Conservation (phyloP, 306 rosid genomes). For the Canavalia gladiata region DNA sequence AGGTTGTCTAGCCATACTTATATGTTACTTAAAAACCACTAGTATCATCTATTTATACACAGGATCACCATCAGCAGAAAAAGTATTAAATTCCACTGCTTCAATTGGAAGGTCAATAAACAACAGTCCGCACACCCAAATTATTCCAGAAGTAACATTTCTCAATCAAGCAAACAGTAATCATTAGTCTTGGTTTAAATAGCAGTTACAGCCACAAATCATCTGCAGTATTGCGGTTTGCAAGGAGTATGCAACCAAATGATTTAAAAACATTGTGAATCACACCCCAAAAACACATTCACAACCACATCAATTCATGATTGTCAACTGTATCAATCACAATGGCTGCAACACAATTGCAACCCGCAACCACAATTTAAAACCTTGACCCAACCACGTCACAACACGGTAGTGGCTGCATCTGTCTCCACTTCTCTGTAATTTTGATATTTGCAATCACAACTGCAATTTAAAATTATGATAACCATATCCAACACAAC, state of each 20-base stretch:
- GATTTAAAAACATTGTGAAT: neutral
- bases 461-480: neutral
- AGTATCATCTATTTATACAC: no score
- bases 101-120: neutral
- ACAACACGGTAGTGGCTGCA: neutral
- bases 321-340: neutral
- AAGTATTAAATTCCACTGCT: no score
- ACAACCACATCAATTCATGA: neutral
- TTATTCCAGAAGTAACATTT: neutral
- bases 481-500: neutral
- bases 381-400: neutral
- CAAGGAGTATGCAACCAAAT: neutral
- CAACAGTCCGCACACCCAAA: conserved; percentile 5
- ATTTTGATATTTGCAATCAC: neutral
- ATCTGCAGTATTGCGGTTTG: neutral
- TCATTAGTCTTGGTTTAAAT: neutral
- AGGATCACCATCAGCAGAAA: no score
- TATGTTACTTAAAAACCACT: no score
- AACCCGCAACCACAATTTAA: neutral
- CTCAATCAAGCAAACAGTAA: neutral
- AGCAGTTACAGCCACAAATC: neutral
- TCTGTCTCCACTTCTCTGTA: neutral
- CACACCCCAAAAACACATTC: neutral
- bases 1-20: no score
- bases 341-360: neutral